Evolutionary conservation across 1,139 yeast genomes (phyloP).

Genomic region (Ogataea hybrid): DNA sequence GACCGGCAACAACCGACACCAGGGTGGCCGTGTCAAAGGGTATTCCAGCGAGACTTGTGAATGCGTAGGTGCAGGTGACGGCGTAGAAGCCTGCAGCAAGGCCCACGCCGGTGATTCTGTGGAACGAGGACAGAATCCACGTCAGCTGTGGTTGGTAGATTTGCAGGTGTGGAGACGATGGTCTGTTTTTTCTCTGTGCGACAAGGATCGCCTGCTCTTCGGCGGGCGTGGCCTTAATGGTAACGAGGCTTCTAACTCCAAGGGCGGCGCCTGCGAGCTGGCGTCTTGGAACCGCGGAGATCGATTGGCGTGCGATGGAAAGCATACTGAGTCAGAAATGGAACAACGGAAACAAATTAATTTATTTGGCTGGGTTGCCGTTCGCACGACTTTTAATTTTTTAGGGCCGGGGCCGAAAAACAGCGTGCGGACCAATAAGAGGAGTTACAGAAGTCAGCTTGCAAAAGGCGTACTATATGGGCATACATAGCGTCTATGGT

Average conservation of each 20-base stretch:
- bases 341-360: slow-evolving; percentile 1
- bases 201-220: too few relatives aligned
- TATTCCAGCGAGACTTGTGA: slow-evolving; percentile 60
- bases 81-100: slow-evolving; percentile 79
- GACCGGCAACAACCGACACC: slow-evolving; percentile 50
- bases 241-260: slow-evolving; percentile 36
- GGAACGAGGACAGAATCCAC: slow-evolving; percentile 74
- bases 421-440: slow-evolving; percentile 3
- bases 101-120: slow-evolving; percentile 85
- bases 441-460: slow-evolving; percentile 1
- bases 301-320: slow-evolving; percentile 20
- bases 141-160: too few relatives aligned
- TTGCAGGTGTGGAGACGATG: too few relatives aligned
- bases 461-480: not conserved
- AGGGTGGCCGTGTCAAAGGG: slow-evolving; percentile 64
- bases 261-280: slow-evolving; percentile 18
- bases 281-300: slow-evolving; percentile 15
- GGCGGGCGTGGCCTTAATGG: slow-evolving; percentile 63
- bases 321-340: slow-evolving; percentile 13
- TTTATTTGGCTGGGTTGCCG: not conserved
- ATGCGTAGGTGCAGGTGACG: slow-evolving; percentile 72
- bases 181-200: too few relatives aligned
- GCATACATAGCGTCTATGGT: not conserved
- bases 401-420: slow-evolving; percentile 7
- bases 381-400: slow-evolving; percentile 6